Evolutionary conservation across 495 filamentous ascomycete genomes (phyloP), one percentile per base, ranked within the genome.

Genomic region (Hamigera avellanea): DNA sequence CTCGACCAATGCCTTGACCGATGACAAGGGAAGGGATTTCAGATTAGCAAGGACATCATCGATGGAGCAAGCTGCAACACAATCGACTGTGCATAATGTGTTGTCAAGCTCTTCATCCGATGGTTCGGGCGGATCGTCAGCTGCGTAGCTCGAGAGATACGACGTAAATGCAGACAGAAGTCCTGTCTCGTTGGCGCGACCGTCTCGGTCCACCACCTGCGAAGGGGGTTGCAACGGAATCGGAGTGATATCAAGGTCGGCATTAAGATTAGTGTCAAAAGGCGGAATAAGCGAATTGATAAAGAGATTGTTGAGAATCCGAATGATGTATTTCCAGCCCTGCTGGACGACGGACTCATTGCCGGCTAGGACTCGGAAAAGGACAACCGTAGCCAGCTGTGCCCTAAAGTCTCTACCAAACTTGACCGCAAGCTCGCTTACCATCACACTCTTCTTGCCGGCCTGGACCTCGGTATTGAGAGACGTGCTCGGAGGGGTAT

Each of bases 131-230:
- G 91, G 91, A 45, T 99, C 91, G 52, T 95, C 93, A 13, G 87
- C 93, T 17, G 93, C 91, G 62, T 96, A 95, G 53, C 87, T 95
- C n/a, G 88, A 93, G 14, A 99, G 83, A 44, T 95, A 96, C 4
- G 84, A 93, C 1, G 88, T 87, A 40, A 99, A 82, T 4, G 91
- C 85, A 3, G 86, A 94, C 50, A 99, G 81, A 14, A 99, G 67
- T 6, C 93, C 86, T 2, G 75, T 72, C 15, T 99, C 91, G 41
- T 59, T 75, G 21, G 75, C 64, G 39, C 82, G 82, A 28, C 80
- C 70, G 25, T 76, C 84, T 15, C 91, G 78, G 46, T 96, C 93
- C 27, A 99, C 86, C 28, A 99, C 73, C 45, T 93, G 86, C 12
- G 83, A 88, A n/a, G 93, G 86, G 2, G 72, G 78, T 48, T 94